Base-by-base conservation (phyloP, 2,329 filamentous ascomycete species). In the Fusarium algeriense region DNA sequence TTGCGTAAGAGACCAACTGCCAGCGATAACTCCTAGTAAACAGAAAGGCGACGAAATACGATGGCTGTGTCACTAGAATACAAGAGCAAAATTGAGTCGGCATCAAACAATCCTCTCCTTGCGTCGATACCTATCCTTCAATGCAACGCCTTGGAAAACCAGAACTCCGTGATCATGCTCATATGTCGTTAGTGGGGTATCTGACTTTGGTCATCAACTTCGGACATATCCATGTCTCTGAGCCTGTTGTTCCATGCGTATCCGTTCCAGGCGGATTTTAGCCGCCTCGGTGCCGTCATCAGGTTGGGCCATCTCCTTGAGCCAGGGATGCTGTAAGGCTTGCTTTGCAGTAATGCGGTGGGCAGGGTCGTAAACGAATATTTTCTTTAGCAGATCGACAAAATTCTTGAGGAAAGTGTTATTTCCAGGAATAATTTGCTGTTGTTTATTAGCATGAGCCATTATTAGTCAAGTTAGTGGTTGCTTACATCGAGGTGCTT, bases 201-300 rank as follows among this genome's bases (percentile, higher is more conserved):
- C 64, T 62, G 59, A 60, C 57, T 64, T 54, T 44, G 57, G 64
- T 64, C 52, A 60, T 67, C 56, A 64, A 61, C 32, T 67, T 78
- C 78, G 77, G 71, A 73, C 70, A 69, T 72, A 77, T 60, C 73
- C 74, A 43, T 70, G 64, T 43, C 70, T 73, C 34, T 52, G 41
- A 41, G 67, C 71, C 60, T 84, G 81, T 63, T 82, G 80, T 55
- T 85, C 81, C 73, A 76, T 66, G 63, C 83, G 83, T 78, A 84
- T 82, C 70, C 85, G 83, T 75, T 88, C 87, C 62, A 85, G 77
- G 40, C 88, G 85, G 65, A 91, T 91, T 78, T 90, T 90, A 44
- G 88, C 86, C 14, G 90, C 90, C 78, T 92, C 90, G 11, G 89
- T 91, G 40, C 90, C 90, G 75, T 92, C 90, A 71, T 92, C 90